Conservation (phyloP, 2,329 filamentous ascomycete species). For the Exophiala oligosperma region DNA sequence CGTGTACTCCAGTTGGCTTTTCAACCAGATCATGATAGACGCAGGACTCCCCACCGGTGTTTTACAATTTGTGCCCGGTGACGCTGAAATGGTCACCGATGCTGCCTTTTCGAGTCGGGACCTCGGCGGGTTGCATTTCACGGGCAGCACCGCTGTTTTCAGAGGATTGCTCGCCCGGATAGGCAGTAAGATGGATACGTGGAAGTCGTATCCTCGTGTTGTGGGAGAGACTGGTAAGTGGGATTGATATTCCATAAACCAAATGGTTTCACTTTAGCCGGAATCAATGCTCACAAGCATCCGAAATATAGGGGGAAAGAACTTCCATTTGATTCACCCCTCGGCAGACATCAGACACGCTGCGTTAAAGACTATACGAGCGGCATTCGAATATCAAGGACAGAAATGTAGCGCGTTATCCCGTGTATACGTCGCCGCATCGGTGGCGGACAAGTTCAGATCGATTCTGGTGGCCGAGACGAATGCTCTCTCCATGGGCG, state of each 20-base stretch:
- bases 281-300: not conserved
- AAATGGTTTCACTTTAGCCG: not conserved
- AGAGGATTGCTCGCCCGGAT: constrained; percentile 85
- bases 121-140: constrained; percentile 93
- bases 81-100: constrained; percentile 80
- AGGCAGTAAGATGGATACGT: constrained; percentile 76
- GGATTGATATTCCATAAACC: not conserved
- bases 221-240: constrained; percentile 70
- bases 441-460: constrained; percentile 71
- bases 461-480: constrained; percentile 67
- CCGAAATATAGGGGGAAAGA: constrained; percentile 68
- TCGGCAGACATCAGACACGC: constrained; percentile 78
- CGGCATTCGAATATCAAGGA: constrained; percentile 86
- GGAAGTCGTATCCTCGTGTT: constrained; percentile 81
- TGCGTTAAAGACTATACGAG: constrained; percentile 77
- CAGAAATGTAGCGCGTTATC: constrained; percentile 90
- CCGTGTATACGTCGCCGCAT: constrained; percentile 74
- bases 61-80: constrained; percentile 89
- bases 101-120: constrained; percentile 73
- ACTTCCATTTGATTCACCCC: constrained; percentile 81
- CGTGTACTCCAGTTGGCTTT: constrained; percentile 85
- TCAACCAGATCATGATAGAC: constrained; percentile 88
- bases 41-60: constrained; percentile 86
- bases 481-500: constrained; percentile 68
- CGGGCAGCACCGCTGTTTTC: constrained; percentile 89